Conservation (phyloP, 441 rosid genomes). For the Metrosideros polymorpha region DNA sequence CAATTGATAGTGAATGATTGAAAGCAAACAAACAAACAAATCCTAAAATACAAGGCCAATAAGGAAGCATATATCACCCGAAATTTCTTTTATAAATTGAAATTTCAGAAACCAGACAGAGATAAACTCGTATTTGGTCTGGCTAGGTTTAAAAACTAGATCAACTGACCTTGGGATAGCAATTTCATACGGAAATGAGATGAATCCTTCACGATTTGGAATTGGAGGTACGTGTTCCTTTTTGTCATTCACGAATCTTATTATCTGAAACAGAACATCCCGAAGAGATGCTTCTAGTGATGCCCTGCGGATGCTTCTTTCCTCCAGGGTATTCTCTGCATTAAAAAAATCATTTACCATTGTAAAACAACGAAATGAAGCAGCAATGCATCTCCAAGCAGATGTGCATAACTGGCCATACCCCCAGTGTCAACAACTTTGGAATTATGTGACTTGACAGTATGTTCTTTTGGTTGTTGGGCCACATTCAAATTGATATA, state of each 20-base stretch:
- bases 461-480: conserved; percentile 51
- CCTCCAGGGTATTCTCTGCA: conserved; percentile 49
- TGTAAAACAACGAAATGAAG: not conserved
- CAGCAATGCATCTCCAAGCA: not conserved
- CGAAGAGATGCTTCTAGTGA: conserved; percentile 68
- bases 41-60: not conserved
- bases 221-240: conserved; percentile 93
- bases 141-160: not conserved
- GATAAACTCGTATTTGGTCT: not conserved
- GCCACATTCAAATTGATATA: conserved; percentile 72
- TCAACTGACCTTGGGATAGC: conserved; percentile 68
- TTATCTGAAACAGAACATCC: conserved; percentile 83
- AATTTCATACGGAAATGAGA: conserved; percentile 81
- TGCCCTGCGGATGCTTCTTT: conserved; percentile 55
- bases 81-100: not conserved
- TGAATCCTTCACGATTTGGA: conserved; percentile 43
- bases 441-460: conserved; percentile 51
- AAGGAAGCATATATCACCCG: not conserved
- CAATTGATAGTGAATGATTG: not conserved
- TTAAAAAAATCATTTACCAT: not conserved
- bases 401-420: conserved; percentile 9
- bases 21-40: not conserved
- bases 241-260: conserved; percentile 87
- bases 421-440: conserved; percentile 69
- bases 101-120: not conserved